phyloP scores from a whole-genome alignment of 441 rosid species.

The Bocquillonia castaneifolia region DNA sequence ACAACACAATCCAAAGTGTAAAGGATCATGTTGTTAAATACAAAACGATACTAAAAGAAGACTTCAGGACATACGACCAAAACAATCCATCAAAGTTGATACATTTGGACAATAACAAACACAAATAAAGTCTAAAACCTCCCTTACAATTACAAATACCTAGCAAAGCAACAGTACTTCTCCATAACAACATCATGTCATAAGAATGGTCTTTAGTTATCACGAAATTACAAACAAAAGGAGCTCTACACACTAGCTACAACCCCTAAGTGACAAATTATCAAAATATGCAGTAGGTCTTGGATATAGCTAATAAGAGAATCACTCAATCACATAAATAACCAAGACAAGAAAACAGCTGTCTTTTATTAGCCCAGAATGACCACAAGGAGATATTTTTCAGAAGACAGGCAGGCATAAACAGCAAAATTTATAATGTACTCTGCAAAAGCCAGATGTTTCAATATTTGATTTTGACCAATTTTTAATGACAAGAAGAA shows the following conservation, averaged over 20 bases:
- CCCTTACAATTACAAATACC: not conserved
- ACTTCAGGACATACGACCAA: not conserved
- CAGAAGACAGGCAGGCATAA: not conserved
- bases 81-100: not conserved
- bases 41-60: not conserved
- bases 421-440: not conserved
- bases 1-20: not conserved
- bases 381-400: not conserved
- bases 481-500: too few relatives aligned
- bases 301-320: not conserved
- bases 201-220: not conserved
- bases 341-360: not conserved
- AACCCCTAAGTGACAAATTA: not conserved
- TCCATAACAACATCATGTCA: not conserved
- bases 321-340: not conserved
- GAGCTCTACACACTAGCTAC: not conserved
- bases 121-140: not conserved
- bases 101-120: not conserved
- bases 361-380: not conserved
- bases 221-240: not conserved
- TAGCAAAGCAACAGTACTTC: not conserved
- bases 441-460: too few relatives aligned
- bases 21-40: not conserved
- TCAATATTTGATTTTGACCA: too few relatives aligned
- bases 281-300: not conserved